Conservation (phyloP, 768 basidiomycete genomes). For the Rhodotorula taiwanensis region DNA sequence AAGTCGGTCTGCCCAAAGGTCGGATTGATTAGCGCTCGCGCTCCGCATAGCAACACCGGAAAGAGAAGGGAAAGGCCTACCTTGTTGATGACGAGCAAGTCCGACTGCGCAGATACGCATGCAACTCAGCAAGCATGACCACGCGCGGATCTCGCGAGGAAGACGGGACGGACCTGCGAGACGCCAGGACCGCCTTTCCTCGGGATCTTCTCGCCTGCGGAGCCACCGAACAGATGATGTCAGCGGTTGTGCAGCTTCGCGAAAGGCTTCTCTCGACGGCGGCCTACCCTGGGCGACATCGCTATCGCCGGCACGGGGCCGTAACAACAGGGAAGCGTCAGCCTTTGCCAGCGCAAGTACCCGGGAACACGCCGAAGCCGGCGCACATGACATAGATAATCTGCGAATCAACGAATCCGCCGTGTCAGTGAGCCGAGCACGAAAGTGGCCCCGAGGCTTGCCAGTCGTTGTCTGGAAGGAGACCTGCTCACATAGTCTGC, state of each 20-base stretch:
- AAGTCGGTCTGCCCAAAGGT: constrained; percentile 68
- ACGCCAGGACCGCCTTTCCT: constrained; percentile 97
- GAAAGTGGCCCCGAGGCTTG: constrained; percentile 59
- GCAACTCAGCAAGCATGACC: not conserved
- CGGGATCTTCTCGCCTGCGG: constrained; percentile 94
- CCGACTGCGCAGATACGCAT: constrained; percentile 51
- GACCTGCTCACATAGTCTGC: constrained; percentile 82
- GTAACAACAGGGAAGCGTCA: constrained; percentile 30
- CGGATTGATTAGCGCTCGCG: not conserved
- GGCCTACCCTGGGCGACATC: constrained; percentile 44
- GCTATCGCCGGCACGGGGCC: constrained; percentile 10
- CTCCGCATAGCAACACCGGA: not conserved
- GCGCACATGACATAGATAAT: constrained; percentile 40
- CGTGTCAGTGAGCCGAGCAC: constrained; percentile 5
- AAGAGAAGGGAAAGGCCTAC: constrained; percentile 46
- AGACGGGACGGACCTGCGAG: constrained; percentile 49
- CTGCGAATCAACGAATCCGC: constrained; percentile 9
- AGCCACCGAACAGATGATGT: too few species aligned
- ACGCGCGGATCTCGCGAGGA: too few species aligned
- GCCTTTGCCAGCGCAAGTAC: not conserved
- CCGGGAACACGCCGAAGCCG: not conserved
- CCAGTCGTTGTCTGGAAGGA: too few species aligned
- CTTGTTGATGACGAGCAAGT: constrained; percentile 92
- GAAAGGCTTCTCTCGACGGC: too few species aligned
- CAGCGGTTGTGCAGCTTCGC: too few species aligned